Percentiles rank a stretch among this genome's conserved stretches.
Evolutionary conservation across 768 basidiomycete species (phyloP).

Genomic region (Lentinula sp.): DNA sequence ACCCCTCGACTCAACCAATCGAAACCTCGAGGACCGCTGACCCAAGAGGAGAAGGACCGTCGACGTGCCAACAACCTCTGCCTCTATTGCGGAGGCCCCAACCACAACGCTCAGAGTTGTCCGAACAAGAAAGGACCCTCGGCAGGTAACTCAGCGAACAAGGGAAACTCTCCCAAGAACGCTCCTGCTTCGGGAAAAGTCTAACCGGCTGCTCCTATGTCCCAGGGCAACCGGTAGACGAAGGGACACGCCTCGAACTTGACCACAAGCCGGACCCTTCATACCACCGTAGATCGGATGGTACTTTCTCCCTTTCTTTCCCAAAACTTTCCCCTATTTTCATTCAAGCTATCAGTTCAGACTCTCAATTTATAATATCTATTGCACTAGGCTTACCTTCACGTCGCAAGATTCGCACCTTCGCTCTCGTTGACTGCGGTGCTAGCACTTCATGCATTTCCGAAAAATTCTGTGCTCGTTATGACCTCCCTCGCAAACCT

Average conservation of each 20-base stretch:
- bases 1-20: background rate
- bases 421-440: slow-evolving; percentile 19
- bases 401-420: slow-evolving; percentile 14
- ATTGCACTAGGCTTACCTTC: slow-evolving; percentile 15
- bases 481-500: slow-evolving; percentile 23
- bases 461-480: slow-evolving; percentile 33
- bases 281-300: background rate
- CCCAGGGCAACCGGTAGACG: slow-evolving; percentile 12
- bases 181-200: slow-evolving; percentile 4
- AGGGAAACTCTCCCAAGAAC: background rate
- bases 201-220: slow-evolving; percentile 4
- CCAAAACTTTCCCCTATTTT: slow-evolving; percentile 3
- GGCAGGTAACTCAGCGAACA: background rate
- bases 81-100: slow-evolving; percentile 15
- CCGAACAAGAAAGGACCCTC: slow-evolving; percentile 12
- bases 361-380: slow-evolving; percentile 17
- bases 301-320: background rate
- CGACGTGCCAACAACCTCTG: slow-evolving; percentile 13
- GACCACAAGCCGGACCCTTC: background rate
- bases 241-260: slow-evolving; percentile 1
- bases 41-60: slow-evolving; percentile 10
- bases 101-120: slow-evolving; percentile 12
- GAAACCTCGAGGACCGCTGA: slow-evolving; percentile 5
- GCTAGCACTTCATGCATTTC: slow-evolving; percentile 19
- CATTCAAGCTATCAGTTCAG: slow-evolving; percentile 7